Percentiles rank a stretch among this genome's conserved stretches.
phyloP scores from a whole-genome alignment of 352 stramenopile genomes.

The Phytophthora sojae region DNA sequence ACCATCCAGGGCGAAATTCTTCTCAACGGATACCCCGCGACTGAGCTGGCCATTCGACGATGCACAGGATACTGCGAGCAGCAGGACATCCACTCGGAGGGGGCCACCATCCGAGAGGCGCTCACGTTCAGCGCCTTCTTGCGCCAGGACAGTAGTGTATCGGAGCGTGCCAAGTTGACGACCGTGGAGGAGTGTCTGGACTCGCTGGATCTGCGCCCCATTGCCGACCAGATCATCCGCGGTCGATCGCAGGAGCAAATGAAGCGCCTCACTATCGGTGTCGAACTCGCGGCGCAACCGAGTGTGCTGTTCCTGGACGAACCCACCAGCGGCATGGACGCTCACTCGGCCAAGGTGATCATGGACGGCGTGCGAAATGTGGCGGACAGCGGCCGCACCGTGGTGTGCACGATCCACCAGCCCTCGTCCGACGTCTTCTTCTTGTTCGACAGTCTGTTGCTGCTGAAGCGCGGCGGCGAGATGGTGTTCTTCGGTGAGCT shows the following conservation, averaged over 20 bases:
- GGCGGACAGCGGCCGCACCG: slow-evolving; percentile 58
- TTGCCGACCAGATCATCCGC: slow-evolving; percentile 50
- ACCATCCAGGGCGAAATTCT: slow-evolving; percentile 58
- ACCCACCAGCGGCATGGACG: slow-evolving; percentile 88
- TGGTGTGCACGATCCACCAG: slow-evolving; percentile 47
- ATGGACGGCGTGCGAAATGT: slow-evolving; percentile 87
- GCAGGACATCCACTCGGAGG: slow-evolving; percentile 29
- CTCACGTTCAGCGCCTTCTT: slow-evolving; percentile 89
- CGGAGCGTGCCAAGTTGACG: slow-evolving; percentile 29
- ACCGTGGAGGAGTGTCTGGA: slow-evolving; percentile 48
- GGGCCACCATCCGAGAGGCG: slow-evolving; percentile 84
- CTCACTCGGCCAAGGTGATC: slow-evolving; percentile 81
- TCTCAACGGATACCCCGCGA: slow-evolving; percentile 50
- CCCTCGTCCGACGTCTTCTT: slow-evolving; percentile 19
- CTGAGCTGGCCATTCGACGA: slow-evolving; percentile 35
- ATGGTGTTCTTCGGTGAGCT: slow-evolving; percentile 60
- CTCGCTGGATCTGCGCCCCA: slow-evolving; percentile 36
- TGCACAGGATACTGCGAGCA: slow-evolving; percentile 45
- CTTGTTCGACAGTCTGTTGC: slow-evolving; percentile 77
- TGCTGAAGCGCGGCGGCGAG: slow-evolving; percentile 68
- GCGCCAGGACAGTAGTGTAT: slow-evolving; percentile 47
- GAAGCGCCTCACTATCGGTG: slow-evolving; percentile 83
- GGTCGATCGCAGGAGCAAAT: slow-evolving; percentile 54
- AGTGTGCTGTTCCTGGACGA: slow-evolving; percentile 90
- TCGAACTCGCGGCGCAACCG: slow-evolving; percentile 90